Evolutionary conservation across 1,139 yeast species (phyloP).

Genomic region (Trichomonascaceae sp.): DNA sequence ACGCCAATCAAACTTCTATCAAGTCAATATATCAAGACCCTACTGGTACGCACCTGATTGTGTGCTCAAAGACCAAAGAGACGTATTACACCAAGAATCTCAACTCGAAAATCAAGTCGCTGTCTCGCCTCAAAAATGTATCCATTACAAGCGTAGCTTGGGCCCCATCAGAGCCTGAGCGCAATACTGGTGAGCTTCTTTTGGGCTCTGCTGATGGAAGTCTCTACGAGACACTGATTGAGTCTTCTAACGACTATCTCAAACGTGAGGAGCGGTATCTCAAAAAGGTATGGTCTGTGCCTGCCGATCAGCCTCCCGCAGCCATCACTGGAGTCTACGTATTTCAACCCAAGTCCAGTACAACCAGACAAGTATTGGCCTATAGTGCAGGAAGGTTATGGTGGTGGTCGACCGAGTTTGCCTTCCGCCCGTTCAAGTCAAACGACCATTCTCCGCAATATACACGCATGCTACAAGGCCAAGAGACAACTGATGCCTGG

Average conservation of each 20-base stretch:
- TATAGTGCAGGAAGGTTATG: constrained; percentile 30
- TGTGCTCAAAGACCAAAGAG: constrained; percentile 33
- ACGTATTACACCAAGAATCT: constrained; percentile 32
- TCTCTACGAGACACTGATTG: constrained; percentile 34
- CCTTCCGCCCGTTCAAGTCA: constrained; percentile 1
- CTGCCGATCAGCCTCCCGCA: constrained; percentile 3
- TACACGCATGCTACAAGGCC: constrained; percentile 19
- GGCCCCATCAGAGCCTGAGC: constrained; percentile 27
- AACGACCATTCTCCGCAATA: constrained; percentile 19
- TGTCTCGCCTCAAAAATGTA: constrained; percentile 32
- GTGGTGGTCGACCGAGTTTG: constrained; percentile 27
- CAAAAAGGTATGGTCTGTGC: constrained; percentile 28
- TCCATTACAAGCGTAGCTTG: constrained; percentile 33
- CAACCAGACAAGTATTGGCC: constrained; percentile 19
- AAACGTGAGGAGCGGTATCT: constrained; percentile 31
- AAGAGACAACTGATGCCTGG: constrained; percentile 3
- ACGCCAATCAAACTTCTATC: neutral
- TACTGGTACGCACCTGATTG: constrained; percentile 36
- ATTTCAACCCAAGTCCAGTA: constrained; percentile 11
- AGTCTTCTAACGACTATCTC: constrained; percentile 31
- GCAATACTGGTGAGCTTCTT: constrained; percentile 35
- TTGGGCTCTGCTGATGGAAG: constrained; percentile 35
- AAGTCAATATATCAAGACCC: constrained; percentile 34
- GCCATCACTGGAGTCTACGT: constrained; percentile 26
- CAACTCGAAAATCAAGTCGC: constrained; percentile 26